Evolutionary conservation across 2,329 filamentous ascomycete species (phyloP), one percentile per base, ranked within the genome.

Genomic region (Annulohypoxylon truncatum): DNA sequence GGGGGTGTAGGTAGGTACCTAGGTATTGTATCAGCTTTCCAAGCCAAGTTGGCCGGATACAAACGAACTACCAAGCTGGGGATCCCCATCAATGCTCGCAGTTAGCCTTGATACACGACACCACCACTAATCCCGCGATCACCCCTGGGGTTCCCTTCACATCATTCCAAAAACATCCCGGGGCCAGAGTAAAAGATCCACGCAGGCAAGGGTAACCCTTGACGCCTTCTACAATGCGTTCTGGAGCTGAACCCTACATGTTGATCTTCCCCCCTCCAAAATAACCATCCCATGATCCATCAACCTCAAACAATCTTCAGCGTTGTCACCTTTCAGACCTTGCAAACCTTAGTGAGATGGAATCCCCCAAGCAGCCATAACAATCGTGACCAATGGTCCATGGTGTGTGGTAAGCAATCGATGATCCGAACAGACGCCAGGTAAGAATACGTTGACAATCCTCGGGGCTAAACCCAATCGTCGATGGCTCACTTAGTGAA

Each of bases 271-370:
- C 78, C 78, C 76, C 76, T 67, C 72, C 76, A 76, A 79, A 80
- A 80, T 80, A 78, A 73, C 77, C 79, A 76, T 82, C 78, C 80
- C 80, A 83, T 84, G 69, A 53, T 69, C 71, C 68, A 73, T 73
- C 77, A 83, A 83, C 79, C 80, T 85, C 84, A 86, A 85, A 87
- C 84, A 73, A 40, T 65, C 42, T 40, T 46, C 47, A 64, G 59
- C 44, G 38, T 47, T 53, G 53, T 55, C 50, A 44, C 42, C 50
- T 52, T 31, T 57, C 31, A 59, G n/a, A 26, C 51, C 54, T 56
- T 57, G 24, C 52, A 54, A 50, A 53, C 52, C 28, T 24, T 12
- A 62, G 53, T 50, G 51, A 62, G 31, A 31, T 57, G 33, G 57
- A 62, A 60, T 63, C 60, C 46, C 26, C 40, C 57, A 57, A 40